Evolutionary conservation across 768 basidiomycete species (phyloP), one percentile per base, ranked within the genome.

Genomic region (Suillus lakei): DNA sequence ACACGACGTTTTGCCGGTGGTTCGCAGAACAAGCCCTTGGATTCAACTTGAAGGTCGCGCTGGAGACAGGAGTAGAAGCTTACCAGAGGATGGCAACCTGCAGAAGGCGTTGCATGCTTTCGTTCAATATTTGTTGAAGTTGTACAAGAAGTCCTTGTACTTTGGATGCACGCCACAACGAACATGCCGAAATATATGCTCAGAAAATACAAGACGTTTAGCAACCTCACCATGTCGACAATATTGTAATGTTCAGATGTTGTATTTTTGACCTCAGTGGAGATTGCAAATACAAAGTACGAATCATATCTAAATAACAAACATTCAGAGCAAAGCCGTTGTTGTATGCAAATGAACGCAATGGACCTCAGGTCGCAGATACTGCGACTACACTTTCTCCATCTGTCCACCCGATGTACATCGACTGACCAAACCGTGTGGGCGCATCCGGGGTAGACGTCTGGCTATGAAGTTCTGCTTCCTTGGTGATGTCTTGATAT

Each of bases 321-420:
- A 41, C 39, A 59, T 23, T 28, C 58, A 41, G 58, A 59, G 39
- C 58, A 59, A 59, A 41, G 18, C 18, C 12, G 39, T 41, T 36
- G 39, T 16, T 18, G 12, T 41, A 41, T 30, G 18, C 38, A 59
- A 41, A 59, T 28, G 26, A 28, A 41, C 23, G 12, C 18, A 59
- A 59, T 59, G 26, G 39, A 59, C 58, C 58, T 59, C 39, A n/a
- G 56, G 9, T 10, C 58, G 12, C 39, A 28, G 41, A 59, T 13
- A 41, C 83, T 23, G 73, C 63, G 28, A 62, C 54, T 44, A 71
- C 72, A 13, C 72, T 74, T 51, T 28, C 75, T 68, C 62, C 80
- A 77, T 58, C 82, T 83, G 51, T 44, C 60, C 38, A 66, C 70
- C 88, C 87, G 88, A 75, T 87, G 84, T 62, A 83, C 83, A 23